A percentile compares a stretch with the other conserved stretches of the same genome.
These are phyloP conservation scores for Globisporangium nagaii DNA, from an alignment of 352 stramenopile genomes.

Conservation along the genomic window DNA sequence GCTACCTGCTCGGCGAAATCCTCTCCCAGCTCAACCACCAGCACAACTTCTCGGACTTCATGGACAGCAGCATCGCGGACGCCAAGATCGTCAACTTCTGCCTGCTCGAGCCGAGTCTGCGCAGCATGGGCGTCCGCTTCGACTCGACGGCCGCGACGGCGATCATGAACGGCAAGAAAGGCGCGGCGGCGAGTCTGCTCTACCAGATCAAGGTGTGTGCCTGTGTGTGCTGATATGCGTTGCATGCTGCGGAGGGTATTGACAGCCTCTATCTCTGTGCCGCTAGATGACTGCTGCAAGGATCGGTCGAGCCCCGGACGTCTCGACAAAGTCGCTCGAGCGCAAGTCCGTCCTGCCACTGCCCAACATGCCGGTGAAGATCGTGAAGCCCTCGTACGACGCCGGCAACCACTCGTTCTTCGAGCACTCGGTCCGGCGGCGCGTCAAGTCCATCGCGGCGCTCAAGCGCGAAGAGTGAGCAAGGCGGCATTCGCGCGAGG, in stretches of 20 bases:
- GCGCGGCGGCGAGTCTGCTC: conserved; percentile 60
- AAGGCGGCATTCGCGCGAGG: too few species aligned
- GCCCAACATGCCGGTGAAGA: conserved; percentile 53
- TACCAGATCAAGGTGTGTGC: conserved; percentile 80
- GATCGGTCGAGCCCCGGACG: conserved; percentile 31
- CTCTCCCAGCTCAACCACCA: conserved; percentile 86
- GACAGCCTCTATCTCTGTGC: too few species aligned
- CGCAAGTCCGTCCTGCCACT: conserved; percentile 40
- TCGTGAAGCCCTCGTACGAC: conserved; percentile 57
- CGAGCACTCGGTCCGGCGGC: conserved; percentile 58
- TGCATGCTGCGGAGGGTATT: too few species aligned
- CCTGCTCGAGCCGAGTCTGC: conserved; percentile 72
- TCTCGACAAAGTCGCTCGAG: conserved; percentile 52
- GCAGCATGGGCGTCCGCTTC: conserved; percentile 68
- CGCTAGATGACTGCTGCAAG: conserved; percentile 38
- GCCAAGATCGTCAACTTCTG: conserved; percentile 90
- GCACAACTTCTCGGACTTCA: conserved; percentile 83
- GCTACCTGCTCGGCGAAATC: conserved; percentile 83
- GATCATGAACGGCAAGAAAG: conserved; percentile 78
- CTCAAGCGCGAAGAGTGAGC: conserved; percentile 61
- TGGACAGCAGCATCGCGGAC: conserved; percentile 58
- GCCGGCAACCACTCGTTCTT: conserved; percentile 53
- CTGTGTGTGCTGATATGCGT: neutral
- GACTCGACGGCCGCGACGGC: conserved; percentile 62
- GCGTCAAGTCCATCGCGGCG: conserved; percentile 38